phyloP scores from a whole-genome alignment of 2,329 filamentous ascomycete species.

The Zymoseptoria brevis region DNA sequence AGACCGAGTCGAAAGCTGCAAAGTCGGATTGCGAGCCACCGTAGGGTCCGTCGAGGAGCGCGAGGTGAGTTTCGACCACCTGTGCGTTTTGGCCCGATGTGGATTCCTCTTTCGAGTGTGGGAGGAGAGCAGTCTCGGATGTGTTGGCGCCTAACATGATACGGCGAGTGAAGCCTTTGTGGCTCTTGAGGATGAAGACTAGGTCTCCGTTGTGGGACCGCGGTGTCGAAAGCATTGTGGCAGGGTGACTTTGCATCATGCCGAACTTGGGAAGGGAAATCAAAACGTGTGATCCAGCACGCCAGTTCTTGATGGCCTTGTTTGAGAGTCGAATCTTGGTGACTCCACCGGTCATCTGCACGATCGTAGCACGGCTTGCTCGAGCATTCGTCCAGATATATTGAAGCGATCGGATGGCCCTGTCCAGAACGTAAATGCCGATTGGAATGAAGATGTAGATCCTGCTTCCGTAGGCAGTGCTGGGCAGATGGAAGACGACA shows the following conservation, averaged over 20 bases:
- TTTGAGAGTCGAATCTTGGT: conserved; percentile 32
- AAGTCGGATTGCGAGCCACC: conserved; percentile 18
- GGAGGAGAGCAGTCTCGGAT: conserved; percentile 13
- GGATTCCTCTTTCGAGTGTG: conserved; percentile 7
- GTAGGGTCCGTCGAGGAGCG: conserved; percentile 23
- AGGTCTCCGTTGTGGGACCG: conserved; percentile 20
- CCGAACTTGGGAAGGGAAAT: conserved; percentile 23
- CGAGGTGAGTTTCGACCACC: conserved; percentile 9
- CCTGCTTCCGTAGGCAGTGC: conserved; percentile 21
- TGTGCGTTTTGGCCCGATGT: conserved; percentile 11
- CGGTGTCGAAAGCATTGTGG: conserved; percentile 23
- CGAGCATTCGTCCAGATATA: conserved; percentile 30
- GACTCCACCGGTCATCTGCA: conserved; percentile 27
- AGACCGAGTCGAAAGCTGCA: conserved; percentile 22
- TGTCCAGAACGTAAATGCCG: conserved; percentile 21
- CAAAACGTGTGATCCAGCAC: conserved; percentile 23
- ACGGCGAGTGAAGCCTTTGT: conserved; percentile 23
- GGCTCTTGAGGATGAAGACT: conserved; percentile 24
- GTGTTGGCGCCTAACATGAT: conserved; percentile 19
- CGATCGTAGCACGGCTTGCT: conserved; percentile 19
- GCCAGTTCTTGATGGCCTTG: conserved; percentile 31
- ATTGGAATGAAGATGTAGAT: conserved; percentile 26
- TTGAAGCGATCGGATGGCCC: conserved; percentile 22
- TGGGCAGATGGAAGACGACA: conserved; percentile 29
- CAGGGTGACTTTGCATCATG: conserved; percentile 22